These are phyloP conservation scores for Wickerhamomyces xylosicus DNA, from an alignment of 805 yeast genomes.

Conservation along the genomic window DNA sequence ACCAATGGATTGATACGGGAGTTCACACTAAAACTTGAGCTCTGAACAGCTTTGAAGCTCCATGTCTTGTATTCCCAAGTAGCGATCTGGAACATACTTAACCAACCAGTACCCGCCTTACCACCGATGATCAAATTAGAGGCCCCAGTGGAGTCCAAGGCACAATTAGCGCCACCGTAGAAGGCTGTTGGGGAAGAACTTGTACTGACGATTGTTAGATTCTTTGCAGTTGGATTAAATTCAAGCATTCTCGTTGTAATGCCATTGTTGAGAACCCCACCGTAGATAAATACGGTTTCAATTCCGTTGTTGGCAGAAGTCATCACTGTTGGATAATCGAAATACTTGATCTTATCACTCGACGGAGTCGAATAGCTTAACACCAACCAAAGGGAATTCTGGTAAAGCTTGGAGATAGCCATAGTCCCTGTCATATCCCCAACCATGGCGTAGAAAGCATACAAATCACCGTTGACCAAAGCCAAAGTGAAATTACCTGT, in stretches of 20 bases:
- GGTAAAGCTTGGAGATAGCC: constrained; percentile 6
- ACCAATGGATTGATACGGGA: constrained; percentile 43
- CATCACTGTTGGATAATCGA: constrained; percentile 28
- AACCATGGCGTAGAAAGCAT: constrained; percentile 10
- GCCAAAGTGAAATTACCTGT: constrained; percentile 14
- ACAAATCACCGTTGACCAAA: constrained; percentile 13
- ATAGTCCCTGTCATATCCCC: constrained; percentile 1
- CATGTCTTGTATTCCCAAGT: constrained; percentile 62
- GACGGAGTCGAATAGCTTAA: constrained; percentile 11
- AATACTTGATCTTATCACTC: constrained; percentile 4
- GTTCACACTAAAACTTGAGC: constrained; percentile 28
- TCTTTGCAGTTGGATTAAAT: constrained; percentile 25
- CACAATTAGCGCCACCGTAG: constrained; percentile 36
- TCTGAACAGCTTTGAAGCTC: constrained; percentile 39
- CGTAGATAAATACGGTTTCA: constrained; percentile 39
- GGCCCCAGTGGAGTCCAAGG: constrained; percentile 30
- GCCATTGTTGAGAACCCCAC: constrained; percentile 28
- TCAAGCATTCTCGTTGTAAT: constrained; percentile 34
- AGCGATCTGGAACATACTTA: constrained; percentile 63
- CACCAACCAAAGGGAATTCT: constrained; percentile 7
- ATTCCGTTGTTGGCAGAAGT: constrained; percentile 24
- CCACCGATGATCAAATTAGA: constrained; percentile 59
- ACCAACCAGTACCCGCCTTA: constrained; percentile 51
- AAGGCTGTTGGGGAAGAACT: constrained; percentile 47
- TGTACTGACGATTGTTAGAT: constrained; percentile 31